These are phyloP conservation scores for Chlorella sorokiniana DNA, from an alignment of 139 green algal species.

Conservation along the genomic window DNA sequence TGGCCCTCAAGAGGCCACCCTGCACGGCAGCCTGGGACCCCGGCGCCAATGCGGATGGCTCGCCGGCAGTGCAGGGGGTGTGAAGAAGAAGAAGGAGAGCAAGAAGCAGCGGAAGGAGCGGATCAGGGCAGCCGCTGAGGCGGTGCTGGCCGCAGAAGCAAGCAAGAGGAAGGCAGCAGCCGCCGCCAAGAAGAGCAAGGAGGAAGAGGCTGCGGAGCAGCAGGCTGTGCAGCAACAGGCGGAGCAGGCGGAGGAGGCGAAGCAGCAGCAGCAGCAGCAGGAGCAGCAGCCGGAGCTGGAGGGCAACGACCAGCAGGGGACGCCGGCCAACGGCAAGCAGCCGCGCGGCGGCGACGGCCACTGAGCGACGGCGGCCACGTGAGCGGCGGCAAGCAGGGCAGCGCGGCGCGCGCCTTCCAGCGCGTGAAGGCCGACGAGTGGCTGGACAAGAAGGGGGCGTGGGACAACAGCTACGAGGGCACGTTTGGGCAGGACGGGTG, in stretches of 20 bases:
- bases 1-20: too few species aligned
- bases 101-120: background rate
- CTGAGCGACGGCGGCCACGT: constrained; percentile 8
- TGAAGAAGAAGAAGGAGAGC: background rate
- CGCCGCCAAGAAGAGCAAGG: background rate
- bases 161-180: background rate
- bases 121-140: background rate
- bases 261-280: background rate
- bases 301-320: background rate
- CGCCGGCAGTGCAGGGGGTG: background rate
- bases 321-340: background rate
- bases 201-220: background rate
- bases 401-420: constrained; percentile 74
- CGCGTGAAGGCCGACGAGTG: constrained; percentile 83
- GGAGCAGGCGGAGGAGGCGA: background rate
- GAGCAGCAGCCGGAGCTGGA: background rate
- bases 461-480: constrained; percentile 75
- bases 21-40: too few species aligned
- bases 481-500: constrained; percentile 81
- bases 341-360: background rate
- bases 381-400: constrained; percentile 25
- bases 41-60: background rate
- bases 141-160: background rate
- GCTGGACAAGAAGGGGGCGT: constrained; percentile 80
- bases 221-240: background rate